Evolutionary conservation across 2,329 filamentous ascomycete species (phyloP).

Genomic region (Metarhizium sp.): DNA sequence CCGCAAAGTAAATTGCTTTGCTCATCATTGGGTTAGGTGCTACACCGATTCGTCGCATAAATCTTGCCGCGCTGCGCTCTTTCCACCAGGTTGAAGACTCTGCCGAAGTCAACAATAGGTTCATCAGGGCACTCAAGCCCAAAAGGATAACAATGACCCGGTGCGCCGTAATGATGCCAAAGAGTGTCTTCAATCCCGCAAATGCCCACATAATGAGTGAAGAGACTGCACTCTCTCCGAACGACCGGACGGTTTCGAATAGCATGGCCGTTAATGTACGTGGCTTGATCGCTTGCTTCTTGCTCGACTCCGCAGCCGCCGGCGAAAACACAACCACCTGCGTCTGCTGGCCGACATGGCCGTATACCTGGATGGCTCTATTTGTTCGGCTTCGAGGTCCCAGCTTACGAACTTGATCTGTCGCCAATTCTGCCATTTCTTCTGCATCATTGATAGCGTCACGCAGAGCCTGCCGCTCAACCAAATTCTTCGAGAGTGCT

Average conservation of each 20-base stretch:
- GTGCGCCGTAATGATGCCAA: slow-evolving; percentile 62
- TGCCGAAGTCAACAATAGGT: slow-evolving; percentile 65
- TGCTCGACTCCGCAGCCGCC: slow-evolving; percentile 33
- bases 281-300: slow-evolving; percentile 50
- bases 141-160: slow-evolving; percentile 64
- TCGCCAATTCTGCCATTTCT: slow-evolving; percentile 65
- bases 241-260: slow-evolving; percentile 61
- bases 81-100: slow-evolving; percentile 74
- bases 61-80: slow-evolving; percentile 69
- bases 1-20: slow-evolving; percentile 72
- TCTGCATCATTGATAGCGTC: slow-evolving; percentile 66
- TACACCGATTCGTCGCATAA: slow-evolving; percentile 76
- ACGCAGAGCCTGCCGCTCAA: slow-evolving; percentile 64
- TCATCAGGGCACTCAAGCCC: slow-evolving; percentile 58
- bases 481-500: slow-evolving; percentile 47
- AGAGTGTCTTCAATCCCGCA: slow-evolving; percentile 54
- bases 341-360: slow-evolving; percentile 60
- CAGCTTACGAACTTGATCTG: slow-evolving; percentile 67
- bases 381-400: slow-evolving; percentile 66
- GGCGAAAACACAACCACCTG: slow-evolving; percentile 53
- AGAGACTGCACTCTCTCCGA: slow-evolving; percentile 64
- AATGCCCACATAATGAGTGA: slow-evolving; percentile 72
- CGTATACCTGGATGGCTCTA: slow-evolving; percentile 71
- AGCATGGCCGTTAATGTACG: slow-evolving; percentile 60
- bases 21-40: slow-evolving; percentile 73